Base-by-base conservation (phyloP, 257 asterid genomes). In the Nicotiana obtusifolia region DNA sequence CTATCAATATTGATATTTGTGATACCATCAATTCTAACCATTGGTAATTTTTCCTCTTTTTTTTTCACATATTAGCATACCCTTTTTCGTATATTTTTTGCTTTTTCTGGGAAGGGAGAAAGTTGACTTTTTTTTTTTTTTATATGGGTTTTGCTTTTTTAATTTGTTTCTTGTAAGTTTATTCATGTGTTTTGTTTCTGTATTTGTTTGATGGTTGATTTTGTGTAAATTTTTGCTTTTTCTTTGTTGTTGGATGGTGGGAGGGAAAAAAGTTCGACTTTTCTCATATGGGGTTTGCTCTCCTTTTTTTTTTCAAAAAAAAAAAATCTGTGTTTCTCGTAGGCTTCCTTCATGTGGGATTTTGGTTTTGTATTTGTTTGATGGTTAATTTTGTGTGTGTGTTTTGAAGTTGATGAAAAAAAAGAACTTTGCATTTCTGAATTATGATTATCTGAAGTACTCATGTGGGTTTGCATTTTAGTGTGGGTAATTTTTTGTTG, bases 1-100 rank as follows among this genome's bases (percentile, higher is more conserved):
- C 98, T 24, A 86, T 95, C 82, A 95, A 94, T 83, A 91, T 95
- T 54, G 99, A 94, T 86, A 94, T 95, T 64, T 95, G 98, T 62
- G 98, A 95, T 86, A 82, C 89, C 69, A 61, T 94, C 85, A 95
- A 95, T 88, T 87, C 83, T 20, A 80, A 80, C 54, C 78, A 80
- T 11, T 80, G 78, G 83, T 80, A 80, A 64, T 15, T 47, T 8
- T 75, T 33, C 15, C 19, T 57, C n/a, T 6, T 10, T 71, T 71
- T 78, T 33, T 26, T 56, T 30, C 17, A 54, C 31, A 28, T 67
- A 41, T 53, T 24, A 64, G 30, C 30, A 47, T 49, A 11, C 20
- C 35, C 33, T 35, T 15, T 66, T 33, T n/a, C 10, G 20, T 37
- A 67, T 7, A 66, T 65, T 59, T 15, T 16, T 41, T n/a, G 6